Conservation (phyloP, 2,329 filamentous ascomycete species). For the Venturia carpophila region DNA sequence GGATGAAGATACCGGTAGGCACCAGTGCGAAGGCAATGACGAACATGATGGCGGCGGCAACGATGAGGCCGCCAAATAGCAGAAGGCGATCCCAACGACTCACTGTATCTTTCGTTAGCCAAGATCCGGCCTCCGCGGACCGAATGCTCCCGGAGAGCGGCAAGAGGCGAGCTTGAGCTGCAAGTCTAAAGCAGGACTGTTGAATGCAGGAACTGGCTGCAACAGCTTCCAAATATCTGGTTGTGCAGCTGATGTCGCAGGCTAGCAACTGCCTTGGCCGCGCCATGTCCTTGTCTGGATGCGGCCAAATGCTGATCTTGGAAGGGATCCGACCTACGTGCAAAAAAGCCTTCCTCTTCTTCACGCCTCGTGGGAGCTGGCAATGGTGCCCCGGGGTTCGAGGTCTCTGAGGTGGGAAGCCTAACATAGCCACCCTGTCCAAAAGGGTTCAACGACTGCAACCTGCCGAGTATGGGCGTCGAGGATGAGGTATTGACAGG, state of each 20-base stretch:
- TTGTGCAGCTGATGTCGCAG: conserved; percentile 19
- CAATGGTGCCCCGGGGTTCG: conserved; percentile 68
- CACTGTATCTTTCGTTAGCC: conserved; percentile 48
- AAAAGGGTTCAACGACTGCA: conserved; percentile 85
- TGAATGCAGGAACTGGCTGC: conserved; percentile 36
- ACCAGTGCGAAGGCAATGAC: conserved; percentile 87
- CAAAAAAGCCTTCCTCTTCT: conserved; percentile 93
- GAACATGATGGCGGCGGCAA: conserved; percentile 85
- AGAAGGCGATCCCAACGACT: conserved; percentile 94
- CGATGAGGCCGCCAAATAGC: conserved; percentile 83
- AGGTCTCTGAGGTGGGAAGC: conserved; percentile 69
- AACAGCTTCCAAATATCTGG: neutral
- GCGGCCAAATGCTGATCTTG: neutral
- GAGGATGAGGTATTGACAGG: conserved; percentile 65
- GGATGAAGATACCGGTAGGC: conserved; percentile 59
- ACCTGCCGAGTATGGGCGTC: conserved; percentile 67
- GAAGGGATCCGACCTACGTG: conserved; percentile 58
- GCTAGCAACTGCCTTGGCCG: neutral
- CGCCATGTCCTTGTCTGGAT: neutral
- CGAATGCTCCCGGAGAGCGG: neutral
- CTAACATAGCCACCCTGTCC: conserved; percentile 78
- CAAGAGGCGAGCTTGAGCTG: conserved; percentile 20
- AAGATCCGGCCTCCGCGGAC: neutral
- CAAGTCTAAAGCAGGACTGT: conserved; percentile 32
- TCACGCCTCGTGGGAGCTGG: conserved; percentile 78